Evolutionary conservation across 352 stramenopile genomes (phyloP), one percentile per base, ranked within the genome.

Genomic region (Albugo laibachii): DNA sequence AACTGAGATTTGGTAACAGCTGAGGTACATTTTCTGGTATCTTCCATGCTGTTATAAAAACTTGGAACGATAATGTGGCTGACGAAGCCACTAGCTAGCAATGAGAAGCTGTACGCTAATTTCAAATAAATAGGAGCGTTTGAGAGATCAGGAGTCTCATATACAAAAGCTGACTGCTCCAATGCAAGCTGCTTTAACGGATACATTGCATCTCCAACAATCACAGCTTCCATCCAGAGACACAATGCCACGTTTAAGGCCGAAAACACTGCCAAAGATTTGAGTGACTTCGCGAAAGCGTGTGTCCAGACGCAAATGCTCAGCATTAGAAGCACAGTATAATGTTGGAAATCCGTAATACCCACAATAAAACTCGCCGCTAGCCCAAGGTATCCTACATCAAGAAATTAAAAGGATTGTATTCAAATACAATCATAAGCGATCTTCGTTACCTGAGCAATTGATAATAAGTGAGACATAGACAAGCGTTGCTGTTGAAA

Each of bases 201-300:
- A 41, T 83, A 86, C 70, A 83, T 83, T 47, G 74, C 74, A 52
- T 86, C 74, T 38, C 74, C 74, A 27, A 86, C 66, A 62, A 86
- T 86, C 42, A 86, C 58, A 31, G 67, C 66, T 49, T 86, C 74
- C 50, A 86, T 74, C 74, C 74, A 86, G 47, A 83, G 77, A 42
- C 59, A 69, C 34, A 86, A 47, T n/a, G 65, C 69, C n/a, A 86
- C 69, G 51, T 86, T 86, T 36, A 86, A 46, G 1, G 64, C 65
- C 36, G 74, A 86, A 31, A 86, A 51, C 27, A 68, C 21, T 11
- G 69, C 67, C 19, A 86, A 54, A 31, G 61, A 54, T 46, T 65
- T 67, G 18, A 83, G 64, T 45, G 69, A 83, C 19, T 65, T 62
- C 41, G 81, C 61, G 12, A 86, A 55, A 45, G 83, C 67, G 53